These are phyloP conservation scores for Scheffersomyces stambukii DNA, from an alignment of 1,139 yeast genomes.

Conservation along the genomic window DNA sequence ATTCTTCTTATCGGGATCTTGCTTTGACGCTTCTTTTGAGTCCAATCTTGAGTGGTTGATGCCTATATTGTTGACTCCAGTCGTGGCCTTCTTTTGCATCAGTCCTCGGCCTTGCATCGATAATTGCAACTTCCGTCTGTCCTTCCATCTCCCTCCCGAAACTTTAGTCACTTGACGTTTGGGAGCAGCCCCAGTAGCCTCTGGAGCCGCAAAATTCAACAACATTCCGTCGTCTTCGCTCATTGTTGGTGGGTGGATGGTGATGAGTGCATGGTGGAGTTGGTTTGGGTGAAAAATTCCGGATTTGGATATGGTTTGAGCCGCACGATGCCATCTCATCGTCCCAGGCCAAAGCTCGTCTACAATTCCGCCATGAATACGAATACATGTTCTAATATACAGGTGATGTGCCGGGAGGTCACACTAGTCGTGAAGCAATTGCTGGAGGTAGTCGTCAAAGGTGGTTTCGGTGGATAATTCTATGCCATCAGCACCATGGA, in stretches of 20 bases:
- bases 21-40: slow-evolving; percentile 10
- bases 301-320: too few relatives aligned
- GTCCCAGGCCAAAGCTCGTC: too few relatives aligned
- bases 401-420: background rate
- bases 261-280: background rate
- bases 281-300: background rate
- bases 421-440: slow-evolving; percentile 5
- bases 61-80: slow-evolving; percentile 38
- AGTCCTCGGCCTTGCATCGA: slow-evolving; percentile 42
- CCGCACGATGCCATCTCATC: too few relatives aligned
- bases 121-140: slow-evolving; percentile 59
- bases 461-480: slow-evolving; percentile 24
- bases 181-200: slow-evolving; percentile 12
- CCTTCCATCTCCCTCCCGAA: slow-evolving; percentile 78
- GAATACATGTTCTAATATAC: background rate
- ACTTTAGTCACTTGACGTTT: slow-evolving; percentile 30
- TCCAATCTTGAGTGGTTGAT: too few relatives aligned
- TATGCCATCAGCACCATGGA: slow-evolving; percentile 17
- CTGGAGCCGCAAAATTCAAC: slow-evolving; percentile 54
- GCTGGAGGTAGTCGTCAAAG: slow-evolving; percentile 25
- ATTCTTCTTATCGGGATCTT: slow-evolving; percentile 9
- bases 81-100: slow-evolving; percentile 21
- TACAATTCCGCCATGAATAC: too few relatives aligned
- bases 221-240: slow-evolving; percentile 61
- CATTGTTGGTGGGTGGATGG: slow-evolving; percentile 4